Conservation (phyloP, 1,284 basidiomycete species). For the Hortiboletus rubellus region DNA sequence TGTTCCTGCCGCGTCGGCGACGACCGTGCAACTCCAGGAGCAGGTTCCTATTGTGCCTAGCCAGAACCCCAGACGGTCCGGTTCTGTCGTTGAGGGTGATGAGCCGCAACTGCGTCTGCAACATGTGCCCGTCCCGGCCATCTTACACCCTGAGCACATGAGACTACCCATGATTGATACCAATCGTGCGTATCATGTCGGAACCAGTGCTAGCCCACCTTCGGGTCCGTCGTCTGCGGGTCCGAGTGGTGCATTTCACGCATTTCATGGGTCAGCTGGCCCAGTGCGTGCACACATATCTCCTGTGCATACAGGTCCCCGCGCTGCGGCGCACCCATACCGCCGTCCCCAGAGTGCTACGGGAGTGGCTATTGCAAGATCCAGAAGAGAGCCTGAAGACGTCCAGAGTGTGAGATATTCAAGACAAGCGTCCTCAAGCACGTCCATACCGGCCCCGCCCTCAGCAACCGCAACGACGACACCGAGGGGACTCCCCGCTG, state of each 20-base stretch:
- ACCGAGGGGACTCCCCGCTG: constrained; percentile 1
- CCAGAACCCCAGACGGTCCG: constrained; percentile 23
- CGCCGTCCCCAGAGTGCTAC: constrained; percentile 36
- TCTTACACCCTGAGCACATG: constrained; percentile 31
- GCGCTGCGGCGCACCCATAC: constrained; percentile 32
- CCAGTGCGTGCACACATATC: constrained; percentile 29
- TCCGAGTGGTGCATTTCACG: constrained; percentile 19
- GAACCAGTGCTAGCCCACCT: constrained; percentile 31
- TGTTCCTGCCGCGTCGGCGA: constrained; percentile 15
- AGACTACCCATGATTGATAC: constrained; percentile 38
- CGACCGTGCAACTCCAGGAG: constrained; percentile 25
- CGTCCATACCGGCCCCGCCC: constrained; percentile 8
- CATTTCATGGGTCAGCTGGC: constrained; percentile 18
- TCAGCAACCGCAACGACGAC: constrained; percentile 2
- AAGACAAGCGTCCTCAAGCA: constrained; percentile 16
- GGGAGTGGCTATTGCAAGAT: constrained; percentile 24
- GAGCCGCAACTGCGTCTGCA: constrained; percentile 26
- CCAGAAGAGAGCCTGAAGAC: constrained; percentile 27
- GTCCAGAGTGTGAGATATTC: constrained; percentile 31
- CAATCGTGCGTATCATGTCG: constrained; percentile 27
- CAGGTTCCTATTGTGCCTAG: constrained; percentile 31
- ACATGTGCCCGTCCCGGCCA: constrained; percentile 23
- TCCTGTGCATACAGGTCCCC: constrained; percentile 28
- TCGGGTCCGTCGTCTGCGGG: constrained; percentile 33
- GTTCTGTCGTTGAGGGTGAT: constrained; percentile 29